Base-by-base conservation (phyloP, 2,329 filamentous ascomycete species). In the Neopestalotiopsis sp. region DNA sequence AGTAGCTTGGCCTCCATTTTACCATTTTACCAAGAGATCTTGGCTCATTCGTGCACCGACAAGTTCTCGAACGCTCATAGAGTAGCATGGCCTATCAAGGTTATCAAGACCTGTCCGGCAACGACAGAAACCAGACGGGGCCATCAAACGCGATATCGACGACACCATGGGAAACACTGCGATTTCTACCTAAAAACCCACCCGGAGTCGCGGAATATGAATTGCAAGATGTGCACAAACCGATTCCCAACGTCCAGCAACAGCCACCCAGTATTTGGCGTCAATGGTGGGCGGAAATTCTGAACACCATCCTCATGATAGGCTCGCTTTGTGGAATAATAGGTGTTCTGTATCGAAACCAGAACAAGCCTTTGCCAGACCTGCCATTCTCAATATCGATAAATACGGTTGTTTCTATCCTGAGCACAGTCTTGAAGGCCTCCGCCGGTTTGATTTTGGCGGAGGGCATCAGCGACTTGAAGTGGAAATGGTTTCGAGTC, bases 391-490 rank as follows among this genome's bases (percentile, higher is more conserved):
- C 32, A 4, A 10, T 59, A 4, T 66, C 64, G n/a, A 59, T 66
- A 30, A 66, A 66, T 56, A 14, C 64, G 0, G 52, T 59, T 49
- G 28, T 66, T 2, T 66, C 64, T 2, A 45, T 45, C n/a, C 17
- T 66, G 32, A 59, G 64, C 32, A 59, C 64, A 17, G 32, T 59
- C 9, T 24, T 66, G 9, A 66, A 66, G 52, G 52, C 64, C 14
- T 66, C 49, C n/a, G 64, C 64, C 9, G 64, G 32, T 7, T 58
- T 59, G 4, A 66, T 66, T 24, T 32, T 66, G 2, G 64, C 64
- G 2, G 64, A 66, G 40, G 64, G 64, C 38, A 58, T 59, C 12
- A 66, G 64, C n/a, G 34, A 66, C 32, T 58, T 57, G 10, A 66
- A 66, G 24, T 66, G 64, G 64, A 38, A 40, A 17, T 66, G 64